A percentile compares a stretch with the other conserved stretches of the same genome.
These are phyloP conservation scores for Debaryomyces nepalensis DNA, from an alignment of 1,139 yeast genomes.

Conservation along the genomic window DNA sequence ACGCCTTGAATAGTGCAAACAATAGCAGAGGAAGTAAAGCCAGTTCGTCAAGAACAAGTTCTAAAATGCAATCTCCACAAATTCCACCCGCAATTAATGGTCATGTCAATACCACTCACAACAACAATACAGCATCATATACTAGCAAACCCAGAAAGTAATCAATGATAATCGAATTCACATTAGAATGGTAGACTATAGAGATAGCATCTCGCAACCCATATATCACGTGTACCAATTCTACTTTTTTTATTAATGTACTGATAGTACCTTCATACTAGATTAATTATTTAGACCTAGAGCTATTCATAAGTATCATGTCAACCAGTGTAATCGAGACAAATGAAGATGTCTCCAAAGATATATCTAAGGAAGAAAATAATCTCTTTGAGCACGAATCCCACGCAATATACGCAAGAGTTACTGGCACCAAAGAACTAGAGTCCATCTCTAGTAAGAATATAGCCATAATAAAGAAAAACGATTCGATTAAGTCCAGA, in stretches of 20 bases:
- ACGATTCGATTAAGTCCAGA: slow-evolving; percentile 30
- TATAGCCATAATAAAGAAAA: slow-evolving; percentile 26
- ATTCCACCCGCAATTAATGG: slow-evolving; percentile 7
- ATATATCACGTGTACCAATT: slow-evolving; percentile 8
- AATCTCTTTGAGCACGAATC: slow-evolving; percentile 15
- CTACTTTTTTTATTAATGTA: not conserved
- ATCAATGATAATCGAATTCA: too few species aligned
- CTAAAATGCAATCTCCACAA: slow-evolving; percentile 14
- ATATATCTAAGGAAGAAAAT: slow-evolving; percentile 11
- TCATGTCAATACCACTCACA: not conserved
- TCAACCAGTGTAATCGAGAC: slow-evolving; percentile 7
- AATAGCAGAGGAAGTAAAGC: slow-evolving; percentile 26
- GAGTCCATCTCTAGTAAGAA: slow-evolving; percentile 6
- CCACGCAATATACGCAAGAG: slow-evolving; percentile 9
- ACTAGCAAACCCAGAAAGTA: not conserved
- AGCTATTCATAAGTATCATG: not conserved
- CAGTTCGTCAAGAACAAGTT: slow-evolving; percentile 13
- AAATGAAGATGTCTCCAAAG: slow-evolving; percentile 12
- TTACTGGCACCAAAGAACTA: not conserved
- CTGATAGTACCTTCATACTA: not conserved
- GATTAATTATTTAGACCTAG: slow-evolving; percentile 2
- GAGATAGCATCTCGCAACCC: not conserved
- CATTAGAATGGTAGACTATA: too few species aligned
- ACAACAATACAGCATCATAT: not conserved
- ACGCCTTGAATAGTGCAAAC: slow-evolving; percentile 25